These are phyloP conservation scores for Neurospora sp. DNA, from an alignment of 495 filamentous ascomycete species.

Conservation along the genomic window DNA sequence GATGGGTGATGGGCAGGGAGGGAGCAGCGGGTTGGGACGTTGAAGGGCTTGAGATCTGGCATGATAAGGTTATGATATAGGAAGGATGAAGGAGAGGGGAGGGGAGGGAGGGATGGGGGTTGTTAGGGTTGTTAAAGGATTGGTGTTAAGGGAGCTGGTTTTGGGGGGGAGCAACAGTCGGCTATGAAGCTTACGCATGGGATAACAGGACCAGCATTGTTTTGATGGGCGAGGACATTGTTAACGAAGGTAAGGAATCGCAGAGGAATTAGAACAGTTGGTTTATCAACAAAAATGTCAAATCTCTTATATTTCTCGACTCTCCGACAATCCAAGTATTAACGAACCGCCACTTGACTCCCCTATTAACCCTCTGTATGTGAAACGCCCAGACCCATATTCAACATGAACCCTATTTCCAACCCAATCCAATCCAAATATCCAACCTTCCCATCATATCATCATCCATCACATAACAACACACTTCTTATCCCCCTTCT, in stretches of 20 bases:
- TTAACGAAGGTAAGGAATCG: not conserved
- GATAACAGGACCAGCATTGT: not conserved
- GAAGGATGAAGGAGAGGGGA: not conserved
- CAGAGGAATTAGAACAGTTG: not conserved
- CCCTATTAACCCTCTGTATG: not conserved
- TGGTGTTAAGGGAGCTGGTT: not conserved
- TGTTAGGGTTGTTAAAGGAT: not conserved
- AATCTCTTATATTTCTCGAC: not conserved
- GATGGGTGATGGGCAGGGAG: not conserved
- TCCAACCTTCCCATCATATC: not conserved
- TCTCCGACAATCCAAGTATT: not conserved
- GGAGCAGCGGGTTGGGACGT: not conserved
- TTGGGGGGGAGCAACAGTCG: not conserved
- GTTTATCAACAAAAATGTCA: not conserved
- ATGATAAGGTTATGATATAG: not conserved
- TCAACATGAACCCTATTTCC: not conserved
- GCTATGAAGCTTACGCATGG: not conserved
- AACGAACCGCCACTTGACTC: not conserved
- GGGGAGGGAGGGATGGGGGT: too few relatives aligned
- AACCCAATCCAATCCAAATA: not conserved
- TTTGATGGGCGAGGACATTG: not conserved
- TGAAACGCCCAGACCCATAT: not conserved
- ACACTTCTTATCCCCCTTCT: conserved; percentile 39
- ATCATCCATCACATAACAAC: conserved; percentile 38
- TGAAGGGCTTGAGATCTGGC: not conserved